These are phyloP conservation scores for Boletus smithii DNA, from an alignment of 1,284 basidiomycete genomes.

Conservation along the genomic window DNA sequence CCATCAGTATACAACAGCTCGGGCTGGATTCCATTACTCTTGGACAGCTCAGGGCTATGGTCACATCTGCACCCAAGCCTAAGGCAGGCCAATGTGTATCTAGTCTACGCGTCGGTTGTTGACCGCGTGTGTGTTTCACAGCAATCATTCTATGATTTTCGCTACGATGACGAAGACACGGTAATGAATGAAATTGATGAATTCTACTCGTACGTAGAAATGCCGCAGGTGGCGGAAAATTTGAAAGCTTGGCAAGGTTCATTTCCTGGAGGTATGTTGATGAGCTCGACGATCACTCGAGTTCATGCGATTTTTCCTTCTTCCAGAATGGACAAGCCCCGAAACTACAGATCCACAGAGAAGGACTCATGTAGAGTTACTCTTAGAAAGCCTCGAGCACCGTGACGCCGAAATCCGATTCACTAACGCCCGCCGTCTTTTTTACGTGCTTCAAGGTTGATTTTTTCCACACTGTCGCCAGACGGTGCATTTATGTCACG, in stretches of 20 bases:
- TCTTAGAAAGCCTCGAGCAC: slow-evolving; percentile 85
- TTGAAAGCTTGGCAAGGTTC: slow-evolving; percentile 84
- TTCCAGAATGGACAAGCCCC: slow-evolving; percentile 71
- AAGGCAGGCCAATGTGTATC: slow-evolving; percentile 49
- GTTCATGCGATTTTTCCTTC: slow-evolving; percentile 1
- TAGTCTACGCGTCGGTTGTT: slow-evolving; percentile 14
- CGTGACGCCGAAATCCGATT: slow-evolving; percentile 81
- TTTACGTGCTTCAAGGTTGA: slow-evolving; percentile 88
- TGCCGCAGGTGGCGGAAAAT: slow-evolving; percentile 87
- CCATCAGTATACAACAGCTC: slow-evolving; percentile 28
- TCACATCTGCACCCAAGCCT: slow-evolving; percentile 67
- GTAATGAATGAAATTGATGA: slow-evolving; percentile 96
- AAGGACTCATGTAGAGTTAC: slow-evolving; percentile 69
- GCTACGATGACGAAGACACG: slow-evolving; percentile 93
- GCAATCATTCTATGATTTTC: slow-evolving; percentile 86
- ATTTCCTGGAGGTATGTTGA: slow-evolving; percentile 63
- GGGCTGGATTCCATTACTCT: slow-evolving; percentile 72
- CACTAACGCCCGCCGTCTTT: slow-evolving; percentile 79
- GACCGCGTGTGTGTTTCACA: slow-evolving; percentile 35
- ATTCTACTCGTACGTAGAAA: slow-evolving; percentile 98
- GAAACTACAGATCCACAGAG: slow-evolving; percentile 56
- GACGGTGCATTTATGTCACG: slow-evolving; percentile 20
- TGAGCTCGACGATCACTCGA: background rate
- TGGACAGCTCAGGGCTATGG: slow-evolving; percentile 76
- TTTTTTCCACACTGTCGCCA: slow-evolving; percentile 8